Base-by-base conservation (phyloP, 2,329 filamentous ascomycete genomes). In the Penicillium sp. region DNA sequence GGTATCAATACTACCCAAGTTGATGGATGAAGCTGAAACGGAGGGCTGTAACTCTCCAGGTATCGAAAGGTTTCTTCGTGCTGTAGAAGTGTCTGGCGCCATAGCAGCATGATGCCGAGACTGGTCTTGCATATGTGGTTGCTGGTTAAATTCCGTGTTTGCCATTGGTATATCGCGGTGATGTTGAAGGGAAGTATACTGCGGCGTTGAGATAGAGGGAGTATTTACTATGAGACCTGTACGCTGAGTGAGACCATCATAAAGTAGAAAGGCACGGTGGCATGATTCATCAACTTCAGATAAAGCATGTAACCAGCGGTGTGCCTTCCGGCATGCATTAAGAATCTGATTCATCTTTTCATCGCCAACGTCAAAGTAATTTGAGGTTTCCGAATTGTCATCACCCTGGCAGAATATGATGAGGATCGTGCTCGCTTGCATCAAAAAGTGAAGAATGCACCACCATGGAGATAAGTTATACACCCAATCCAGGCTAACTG, bases 341-440 rank as follows among this genome's bases (percentile, higher is more conserved):
- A 74, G 47, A 3, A 71, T 23, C 30, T 67, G 14, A 60, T 61
- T 5, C 66, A 63, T 5, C 62, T 64, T 23, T 68, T 62, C 26
- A 66, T 56, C 1, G 69, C 59, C 52, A 26, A 54, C 5, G n/a
- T 52, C 51, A 38, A 12, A 14, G 11, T 26, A 35, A 68, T 60
- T 42, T 66, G 65, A 30, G 63, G 59, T 23, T 61, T 33, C 62
- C 59, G 50, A 62, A 65, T 7, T 68, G 66, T 1, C 77, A 58
- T n/a, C 70, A 69, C 3, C 23, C 23, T 55, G 30, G 18, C 7
- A 42, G 45, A 47, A 55, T 14, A 77, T 66, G 16, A 77, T 65
- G 14, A 77, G 62, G 7, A 75, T 69, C 0, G 70, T 73, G 0
- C 68, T 72, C 1, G 74, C 71, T 59, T 77, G 75, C 65, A 77